A percentile compares a stretch with the other conserved stretches of the same genome.
Evolutionary conservation across 345 rosid species (phyloP).

Genomic region (Mangifera indica): DNA sequence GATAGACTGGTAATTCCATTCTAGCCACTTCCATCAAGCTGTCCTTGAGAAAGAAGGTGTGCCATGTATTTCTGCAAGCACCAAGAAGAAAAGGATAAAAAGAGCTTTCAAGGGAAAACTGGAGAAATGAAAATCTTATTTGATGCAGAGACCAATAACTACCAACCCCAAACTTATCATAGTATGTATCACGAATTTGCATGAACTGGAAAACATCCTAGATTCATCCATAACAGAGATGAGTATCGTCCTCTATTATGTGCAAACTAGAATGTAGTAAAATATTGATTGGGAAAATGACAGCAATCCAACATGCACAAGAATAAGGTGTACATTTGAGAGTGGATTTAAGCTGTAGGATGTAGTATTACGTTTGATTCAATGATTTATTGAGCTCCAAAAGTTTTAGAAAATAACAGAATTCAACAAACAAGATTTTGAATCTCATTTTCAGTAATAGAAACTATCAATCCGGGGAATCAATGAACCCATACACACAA

Average conservation of each 20-base stretch:
- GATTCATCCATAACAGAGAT: not conserved
- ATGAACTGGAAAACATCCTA: not conserved
- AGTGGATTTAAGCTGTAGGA: not conserved
- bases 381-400: not conserved
- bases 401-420: no score
- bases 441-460: not conserved
- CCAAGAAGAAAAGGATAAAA: not conserved
- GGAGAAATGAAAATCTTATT: not conserved
- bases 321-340: not conserved
- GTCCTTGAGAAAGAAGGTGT: conserved; percentile 84
- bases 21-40: conserved; percentile 78
- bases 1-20: not conserved
- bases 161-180: not conserved
- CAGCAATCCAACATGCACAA: not conserved
- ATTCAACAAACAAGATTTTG: not conserved
- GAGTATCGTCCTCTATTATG: not conserved
- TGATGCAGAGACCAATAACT: not conserved
- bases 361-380: not conserved
- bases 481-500: not conserved
- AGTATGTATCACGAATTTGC: not conserved
- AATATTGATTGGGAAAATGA: not conserved
- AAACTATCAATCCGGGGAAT: not conserved
- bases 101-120: not conserved
- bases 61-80: conserved; percentile 85
- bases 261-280: not conserved